Evolutionary conservation across 768 basidiomycete genomes (phyloP), one percentile per base, ranked within the genome.

Genomic region (Boletus subcaerulescens): DNA sequence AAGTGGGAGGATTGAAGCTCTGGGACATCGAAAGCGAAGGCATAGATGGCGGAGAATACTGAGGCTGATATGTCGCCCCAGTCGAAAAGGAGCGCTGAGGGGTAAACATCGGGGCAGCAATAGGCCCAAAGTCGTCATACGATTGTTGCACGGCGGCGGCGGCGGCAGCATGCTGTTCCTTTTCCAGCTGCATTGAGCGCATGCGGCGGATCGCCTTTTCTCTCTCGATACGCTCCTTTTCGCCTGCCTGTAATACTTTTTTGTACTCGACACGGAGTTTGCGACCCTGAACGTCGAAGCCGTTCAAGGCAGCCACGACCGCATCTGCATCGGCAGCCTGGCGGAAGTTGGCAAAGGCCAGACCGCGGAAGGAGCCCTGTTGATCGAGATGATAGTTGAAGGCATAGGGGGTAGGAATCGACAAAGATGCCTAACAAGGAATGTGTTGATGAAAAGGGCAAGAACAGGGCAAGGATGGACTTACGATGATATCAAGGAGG

Each of bases 301-400:
- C 96, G 64, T 98, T 98, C 65, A 99, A 76, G 40, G 97, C 97
- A 38, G 83, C 94, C 5, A 98, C 96, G 51, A 96, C 94, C 15
- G 93, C 91, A 64, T 96, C 94, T 0, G 97, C 97, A 64, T 99
- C 97, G 0, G 76, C 80, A 11, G 94, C 75, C 62, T 91, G 89
- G 51, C 95, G 86, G 76, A 98, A 99, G 72, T 99, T 99, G 68
- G 97, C 97, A 71, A 99, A 99, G 13, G 97, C 97, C 50, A 99
- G 75, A 18, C 97, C 97, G 57, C 97, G 88, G 82, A 99, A 99
- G 41, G 92, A 87, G 62, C 95, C 95, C 66, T 91, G 87, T 63
- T 93, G 91, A 74, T 98, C 95, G 66, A 96, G 84, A 71, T 99
- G 97, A 71, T 98, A 99, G 74, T 99, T 99, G 83, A 99, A 99